Evolutionary conservation across 78 protist genomes (phyloP).

Genomic region (Chrysochromulina tobinii): DNA sequence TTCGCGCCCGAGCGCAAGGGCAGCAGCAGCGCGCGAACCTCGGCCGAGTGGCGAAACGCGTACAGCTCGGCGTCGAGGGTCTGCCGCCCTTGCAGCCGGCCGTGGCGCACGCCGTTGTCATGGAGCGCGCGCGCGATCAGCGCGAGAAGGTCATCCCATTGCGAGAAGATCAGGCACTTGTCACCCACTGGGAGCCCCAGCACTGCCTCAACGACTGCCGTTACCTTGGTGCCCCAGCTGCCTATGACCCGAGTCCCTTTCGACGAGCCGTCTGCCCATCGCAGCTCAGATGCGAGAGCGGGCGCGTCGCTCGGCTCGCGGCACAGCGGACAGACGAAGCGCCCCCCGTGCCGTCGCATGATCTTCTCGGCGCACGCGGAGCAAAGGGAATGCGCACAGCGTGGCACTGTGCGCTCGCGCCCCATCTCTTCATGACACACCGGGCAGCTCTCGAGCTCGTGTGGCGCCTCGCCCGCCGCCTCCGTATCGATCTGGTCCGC

Average conservation of each 20-base stretch:
- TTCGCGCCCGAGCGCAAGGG: slow-evolving; percentile 41
- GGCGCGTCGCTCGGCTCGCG: neutral
- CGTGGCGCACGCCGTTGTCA: neutral
- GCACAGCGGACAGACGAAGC: neutral
- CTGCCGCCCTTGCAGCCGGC: neutral
- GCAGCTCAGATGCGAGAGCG: neutral
- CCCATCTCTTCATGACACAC: neutral
- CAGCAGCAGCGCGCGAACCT: slow-evolving; percentile 49
- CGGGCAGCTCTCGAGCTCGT: neutral
- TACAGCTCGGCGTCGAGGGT: neutral
- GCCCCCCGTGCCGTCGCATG: neutral
- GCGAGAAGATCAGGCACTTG: slow-evolving; percentile 13
- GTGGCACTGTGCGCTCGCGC: neutral
- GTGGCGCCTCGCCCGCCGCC: neutral
- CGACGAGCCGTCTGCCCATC: neutral
- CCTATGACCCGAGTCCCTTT: neutral
- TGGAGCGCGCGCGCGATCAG: neutral
- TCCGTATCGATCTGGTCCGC: neutral
- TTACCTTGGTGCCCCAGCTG: slow-evolving; percentile 2
- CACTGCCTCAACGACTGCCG: neutral
- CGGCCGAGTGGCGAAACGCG: neutral
- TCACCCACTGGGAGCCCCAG: neutral
- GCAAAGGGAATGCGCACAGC: slow-evolving; percentile 26
- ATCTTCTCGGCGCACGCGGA: neutral
- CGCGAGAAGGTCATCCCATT: slow-evolving; percentile 22